Evolutionary conservation across 2,329 filamentous ascomycete genomes (phyloP).

Genomic region (Stagonosporopsis rhizophila): DNA sequence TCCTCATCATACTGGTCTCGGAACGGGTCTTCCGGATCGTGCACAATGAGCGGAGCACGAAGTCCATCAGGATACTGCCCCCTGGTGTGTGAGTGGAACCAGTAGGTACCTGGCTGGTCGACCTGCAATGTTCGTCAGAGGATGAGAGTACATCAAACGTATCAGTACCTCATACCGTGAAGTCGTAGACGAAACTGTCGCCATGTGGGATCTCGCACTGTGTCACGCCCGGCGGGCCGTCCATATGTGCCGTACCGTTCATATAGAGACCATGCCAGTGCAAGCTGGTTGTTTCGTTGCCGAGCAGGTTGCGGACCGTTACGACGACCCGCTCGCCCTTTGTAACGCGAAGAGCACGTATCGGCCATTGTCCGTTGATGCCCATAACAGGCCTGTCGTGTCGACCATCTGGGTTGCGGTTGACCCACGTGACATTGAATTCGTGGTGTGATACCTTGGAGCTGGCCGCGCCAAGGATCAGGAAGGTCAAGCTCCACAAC

Average conservation of each 20-base stretch:
- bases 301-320: constrained; percentile 69
- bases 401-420: constrained; percentile 60
- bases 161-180: constrained; percentile 21
- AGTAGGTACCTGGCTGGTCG: constrained; percentile 61
- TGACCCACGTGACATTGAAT: constrained; percentile 62
- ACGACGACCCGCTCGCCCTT: constrained; percentile 75
- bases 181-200: constrained; percentile 66
- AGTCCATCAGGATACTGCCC: constrained; percentile 71
- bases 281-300: constrained; percentile 68
- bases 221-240: constrained; percentile 71
- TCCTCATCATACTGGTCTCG: constrained; percentile 64
- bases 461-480: constrained; percentile 18
- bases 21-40: constrained; percentile 61
- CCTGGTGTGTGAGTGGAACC: constrained; percentile 71
- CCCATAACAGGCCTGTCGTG: constrained; percentile 60
- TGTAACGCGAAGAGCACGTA: constrained; percentile 74
- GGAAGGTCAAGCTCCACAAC: constrained; percentile 10
- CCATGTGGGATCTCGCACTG: constrained; percentile 65
- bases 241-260: constrained; percentile 75
- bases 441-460: constrained; percentile 51
- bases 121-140: constrained; percentile 38
- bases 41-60: constrained; percentile 69
- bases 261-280: constrained; percentile 82
- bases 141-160: constrained; percentile 27
- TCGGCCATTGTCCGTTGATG: constrained; percentile 76